Conservation (phyloP, 139 green algal genomes). For the Chlamydomonas sp. region DNA sequence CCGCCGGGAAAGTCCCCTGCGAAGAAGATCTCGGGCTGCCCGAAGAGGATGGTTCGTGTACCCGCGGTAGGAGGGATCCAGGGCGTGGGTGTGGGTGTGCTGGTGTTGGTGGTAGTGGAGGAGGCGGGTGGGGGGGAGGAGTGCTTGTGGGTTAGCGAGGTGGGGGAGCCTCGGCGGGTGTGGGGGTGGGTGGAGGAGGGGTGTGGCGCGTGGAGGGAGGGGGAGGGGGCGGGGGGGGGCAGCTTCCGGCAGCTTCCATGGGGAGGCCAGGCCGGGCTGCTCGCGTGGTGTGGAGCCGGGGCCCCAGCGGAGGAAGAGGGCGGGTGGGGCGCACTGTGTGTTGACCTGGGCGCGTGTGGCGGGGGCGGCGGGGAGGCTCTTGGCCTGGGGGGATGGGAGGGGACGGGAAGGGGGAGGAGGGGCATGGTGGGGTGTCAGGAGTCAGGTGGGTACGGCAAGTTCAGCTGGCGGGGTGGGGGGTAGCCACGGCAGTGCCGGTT, state of each 20-base stretch:
- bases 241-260: constrained; percentile 11
- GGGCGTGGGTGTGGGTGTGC: constrained; percentile 11
- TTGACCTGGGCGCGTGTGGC: constrained; percentile 47
- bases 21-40: constrained; percentile 43
- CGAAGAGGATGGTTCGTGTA: constrained; percentile 31
- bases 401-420: background rate
- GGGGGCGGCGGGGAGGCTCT: constrained; percentile 53
- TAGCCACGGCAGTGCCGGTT: too few relatives aligned
- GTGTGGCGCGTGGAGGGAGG: background rate
- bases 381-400: constrained; percentile 13
- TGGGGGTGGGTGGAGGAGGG: background rate
- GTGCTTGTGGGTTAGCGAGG: background rate
- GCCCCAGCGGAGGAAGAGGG: constrained; percentile 33
- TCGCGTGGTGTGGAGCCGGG: background rate
- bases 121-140: background rate
- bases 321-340: constrained; percentile 38
- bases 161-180: background rate
- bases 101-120: background rate
- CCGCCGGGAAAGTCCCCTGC: constrained; percentile 30
- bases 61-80: constrained; percentile 2
- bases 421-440: too few relatives aligned
- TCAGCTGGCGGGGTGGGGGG: too few relatives aligned
- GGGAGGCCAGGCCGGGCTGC: constrained; percentile 28
- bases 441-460: too few relatives aligned
- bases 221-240: background rate